Base-by-base conservation (phyloP, 345 rosid genomes). In the Tarenaya hassleriana region DNA sequence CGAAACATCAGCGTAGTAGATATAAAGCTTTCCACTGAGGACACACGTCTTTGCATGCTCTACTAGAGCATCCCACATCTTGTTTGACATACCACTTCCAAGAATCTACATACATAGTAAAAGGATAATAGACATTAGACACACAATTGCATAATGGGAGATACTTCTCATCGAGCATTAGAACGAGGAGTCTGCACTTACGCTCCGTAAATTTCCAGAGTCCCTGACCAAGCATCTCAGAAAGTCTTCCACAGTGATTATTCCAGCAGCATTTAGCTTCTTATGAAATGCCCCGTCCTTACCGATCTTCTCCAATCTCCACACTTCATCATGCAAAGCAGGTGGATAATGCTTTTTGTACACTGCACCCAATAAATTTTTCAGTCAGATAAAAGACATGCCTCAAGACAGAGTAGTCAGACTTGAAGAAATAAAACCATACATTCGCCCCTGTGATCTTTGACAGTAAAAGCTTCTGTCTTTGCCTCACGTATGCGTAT, bases 301-400 rank as follows among this genome's bases (percentile, higher is more conserved):
- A 47, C 95, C 97, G 41, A 92, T 92, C 77, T 92, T 92, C 76
- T 92, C 98, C 78, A 92, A 63, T 74, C 98, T 81, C 98, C 98
- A 92, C 35, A 92, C 98, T 0, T 92, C 98, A 61, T 92, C 98
- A 61, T 10, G 69, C 67, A 85, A 44, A 39, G 76, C 80, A 64
- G 98, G 98, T 34, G 98, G 98, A 61, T 92, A 92, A 71, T 92
- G 98, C 67, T 92, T 92, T 79, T 92, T 92, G 84, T 92, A 92
- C 75, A 92, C 99, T 92, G 76, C 47, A 67, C 52, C 66, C 19
- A 41, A 41, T 40, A 20, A 55, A 9, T 7, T 21, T 42, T 38
- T 42, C 49, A 10, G 71, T 41, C 46, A 41, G 43, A 31, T 46
- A 46, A 13, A 60, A 10, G 58, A 32, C 34, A 60, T 38, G 43